Conservation (phyloP, 2,329 filamentous ascomycete species). For the Talaromyces marneffei region DNA sequence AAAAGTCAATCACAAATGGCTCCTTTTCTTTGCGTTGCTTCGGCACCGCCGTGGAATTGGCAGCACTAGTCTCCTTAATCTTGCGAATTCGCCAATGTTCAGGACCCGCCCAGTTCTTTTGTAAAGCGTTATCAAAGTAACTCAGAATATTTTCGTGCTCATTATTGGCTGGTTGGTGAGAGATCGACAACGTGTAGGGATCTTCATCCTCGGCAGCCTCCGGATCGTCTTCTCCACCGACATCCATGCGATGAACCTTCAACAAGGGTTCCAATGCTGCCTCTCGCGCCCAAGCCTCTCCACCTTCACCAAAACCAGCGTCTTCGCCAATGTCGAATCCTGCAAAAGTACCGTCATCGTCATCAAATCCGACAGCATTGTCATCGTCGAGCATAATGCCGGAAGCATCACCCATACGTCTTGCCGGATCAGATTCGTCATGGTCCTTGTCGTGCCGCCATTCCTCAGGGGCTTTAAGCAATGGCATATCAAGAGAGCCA, state of each 20-base stretch:
- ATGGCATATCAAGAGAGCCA: constrained; percentile 81
- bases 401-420: constrained; percentile 60
- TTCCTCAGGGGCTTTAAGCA: constrained; percentile 82
- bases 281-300: constrained; percentile 90
- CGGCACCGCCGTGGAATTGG: constrained; percentile 41
- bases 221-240: constrained; percentile 50
- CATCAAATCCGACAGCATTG: constrained; percentile 73
- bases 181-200: constrained; percentile 75
- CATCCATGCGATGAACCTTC: constrained; percentile 58
- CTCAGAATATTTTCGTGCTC: constrained; percentile 91
- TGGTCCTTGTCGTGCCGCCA: constrained; percentile 65
- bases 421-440: constrained; percentile 37
- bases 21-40: constrained; percentile 87
- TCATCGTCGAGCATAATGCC: constrained; percentile 84
- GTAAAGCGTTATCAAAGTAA: constrained; percentile 93
- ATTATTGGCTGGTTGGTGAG: constrained; percentile 60
- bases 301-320: constrained; percentile 82
- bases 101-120: constrained; percentile 97
- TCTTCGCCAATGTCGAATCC: constrained; percentile 65
- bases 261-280: constrained; percentile 81
- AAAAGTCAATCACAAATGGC: constrained; percentile 89
- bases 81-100: constrained; percentile 97
- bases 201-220: constrained; percentile 57
- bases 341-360: constrained; percentile 65
- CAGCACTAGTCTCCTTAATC: constrained; percentile 70